Conservation (phyloP, 2,329 filamentous ascomycete genomes). For the Hypoxylon sp. region DNA sequence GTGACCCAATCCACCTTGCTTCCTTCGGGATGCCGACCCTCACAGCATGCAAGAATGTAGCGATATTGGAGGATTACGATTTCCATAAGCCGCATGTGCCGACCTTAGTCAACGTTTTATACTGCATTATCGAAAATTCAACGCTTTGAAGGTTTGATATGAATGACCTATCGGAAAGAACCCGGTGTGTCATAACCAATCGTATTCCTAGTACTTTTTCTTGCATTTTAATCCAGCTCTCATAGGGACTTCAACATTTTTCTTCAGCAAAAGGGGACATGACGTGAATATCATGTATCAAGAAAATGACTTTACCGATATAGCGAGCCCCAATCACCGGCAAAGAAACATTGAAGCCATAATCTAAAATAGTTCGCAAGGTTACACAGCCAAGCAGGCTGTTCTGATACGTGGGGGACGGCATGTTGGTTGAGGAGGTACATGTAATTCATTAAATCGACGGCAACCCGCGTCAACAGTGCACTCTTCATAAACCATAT, state of each 20-base stretch:
- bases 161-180: background rate
- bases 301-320: constrained; percentile 5
- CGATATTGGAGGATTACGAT: background rate
- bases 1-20: constrained; percentile 8
- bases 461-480: constrained; percentile 59
- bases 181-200: background rate
- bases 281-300: background rate
- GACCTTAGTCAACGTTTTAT: background rate
- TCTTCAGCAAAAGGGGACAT: background rate
- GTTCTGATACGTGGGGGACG: constrained; percentile 40
- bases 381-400: constrained; percentile 44
- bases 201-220: background rate
- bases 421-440: constrained; percentile 52
- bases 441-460: constrained; percentile 51
- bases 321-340: constrained; percentile 41
- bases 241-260: background rate
- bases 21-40: constrained; percentile 24
- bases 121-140: no score
- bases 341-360: constrained; percentile 36
- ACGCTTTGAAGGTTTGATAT: background rate
- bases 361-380: constrained; percentile 47
- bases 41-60: background rate
- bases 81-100: background rate
- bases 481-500: constrained; percentile 37
- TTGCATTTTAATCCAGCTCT: background rate